These are phyloP conservation scores for Neurospora sp. DNA, from an alignment of 495 filamentous ascomycete genomes.

Conservation along the genomic window DNA sequence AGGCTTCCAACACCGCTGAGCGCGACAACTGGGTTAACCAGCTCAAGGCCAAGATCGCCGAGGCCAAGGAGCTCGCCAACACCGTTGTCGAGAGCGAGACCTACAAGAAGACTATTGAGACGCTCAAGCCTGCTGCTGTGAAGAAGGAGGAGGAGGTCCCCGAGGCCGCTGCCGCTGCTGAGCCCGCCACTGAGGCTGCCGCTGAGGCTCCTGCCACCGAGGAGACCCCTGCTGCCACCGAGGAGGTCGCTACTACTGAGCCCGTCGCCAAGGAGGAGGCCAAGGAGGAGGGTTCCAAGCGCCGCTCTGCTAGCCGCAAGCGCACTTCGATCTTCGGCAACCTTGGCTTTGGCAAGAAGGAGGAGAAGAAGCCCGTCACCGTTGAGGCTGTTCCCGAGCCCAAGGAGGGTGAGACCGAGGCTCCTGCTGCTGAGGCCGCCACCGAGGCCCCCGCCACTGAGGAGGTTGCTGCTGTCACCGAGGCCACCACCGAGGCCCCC, in stretches of 20 bases:
- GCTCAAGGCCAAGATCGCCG: conserved; percentile 62
- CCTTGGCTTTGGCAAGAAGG: conserved; percentile 53
- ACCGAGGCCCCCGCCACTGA: conserved; percentile 21
- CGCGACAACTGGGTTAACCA: conserved; percentile 84
- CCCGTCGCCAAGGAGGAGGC: conserved; percentile 27
- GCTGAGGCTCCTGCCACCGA: conserved; percentile 24
- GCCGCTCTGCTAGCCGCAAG: conserved; percentile 80
- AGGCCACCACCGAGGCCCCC: conserved; percentile 19
- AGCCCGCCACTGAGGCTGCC: conserved; percentile 18
- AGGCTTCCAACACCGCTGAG: conserved; percentile 60
- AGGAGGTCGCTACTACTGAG: conserved; percentile 35
- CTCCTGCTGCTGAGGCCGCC: conserved; percentile 15
- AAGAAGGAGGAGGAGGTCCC: conserved; percentile 35
- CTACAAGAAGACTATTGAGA: conserved; percentile 70
- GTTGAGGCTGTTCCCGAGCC: conserved; percentile 38
- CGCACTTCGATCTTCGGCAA: conserved; percentile 71
- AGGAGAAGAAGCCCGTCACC: conserved; percentile 45
- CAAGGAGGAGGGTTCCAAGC: conserved; percentile 41
- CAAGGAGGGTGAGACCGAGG: conserved; percentile 29
- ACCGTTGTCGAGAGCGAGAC: conserved; percentile 58
- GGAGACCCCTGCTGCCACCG: conserved; percentile 25
- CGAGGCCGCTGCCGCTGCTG: conserved; percentile 14
- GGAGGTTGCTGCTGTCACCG: conserved; percentile 14
- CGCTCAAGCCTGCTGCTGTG: conserved; percentile 50
- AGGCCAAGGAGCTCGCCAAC: conserved; percentile 65